Evolutionary conservation across 495 filamentous ascomycete species (phyloP).

Genomic region (Penicillium mononematosum): DNA sequence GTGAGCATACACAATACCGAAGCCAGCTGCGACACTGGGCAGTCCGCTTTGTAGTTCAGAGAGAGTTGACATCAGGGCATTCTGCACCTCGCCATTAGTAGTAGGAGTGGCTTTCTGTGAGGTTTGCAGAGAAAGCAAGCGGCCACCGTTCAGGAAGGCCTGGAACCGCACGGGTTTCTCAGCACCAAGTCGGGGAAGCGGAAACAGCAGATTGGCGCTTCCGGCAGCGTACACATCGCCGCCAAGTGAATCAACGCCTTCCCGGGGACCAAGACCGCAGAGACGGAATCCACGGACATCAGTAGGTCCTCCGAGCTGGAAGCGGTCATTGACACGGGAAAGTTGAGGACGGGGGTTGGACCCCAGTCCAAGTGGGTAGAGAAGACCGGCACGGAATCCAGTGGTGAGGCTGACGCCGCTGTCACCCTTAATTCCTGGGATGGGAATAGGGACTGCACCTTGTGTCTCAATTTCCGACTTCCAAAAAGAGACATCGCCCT

Average conservation of each 20-base stretch:
- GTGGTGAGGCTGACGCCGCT: slow-evolving; percentile 73
- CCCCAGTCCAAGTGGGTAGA: slow-evolving; percentile 59
- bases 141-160: slow-evolving; percentile 85
- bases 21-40: slow-evolving; percentile 81
- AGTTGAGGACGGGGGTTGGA: slow-evolving; percentile 52
- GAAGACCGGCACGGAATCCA: slow-evolving; percentile 60
- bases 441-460: slow-evolving; percentile 65
- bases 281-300: slow-evolving; percentile 93
- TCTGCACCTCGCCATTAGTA: slow-evolving; percentile 52
- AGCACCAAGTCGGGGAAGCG: slow-evolving; percentile 72
- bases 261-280: slow-evolving; percentile 81
- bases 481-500: slow-evolving; percentile 86
- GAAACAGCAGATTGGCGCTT: slow-evolving; percentile 77
- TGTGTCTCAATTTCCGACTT: slow-evolving; percentile 84
- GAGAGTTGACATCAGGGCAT: slow-evolving; percentile 52
- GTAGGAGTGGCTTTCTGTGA: slow-evolving; percentile 51
- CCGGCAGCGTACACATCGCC: slow-evolving; percentile 90
- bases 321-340: slow-evolving; percentile 88
- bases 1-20: slow-evolving; percentile 92
- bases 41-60: slow-evolving; percentile 68
- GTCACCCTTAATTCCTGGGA: slow-evolving; percentile 63
- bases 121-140: slow-evolving; percentile 72
- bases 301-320: slow-evolving; percentile 89
- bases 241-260: slow-evolving; percentile 79
- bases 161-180: slow-evolving; percentile 86